Conservation (phyloP, 768 basidiomycete genomes). For the Flagelloscypha sp. region DNA sequence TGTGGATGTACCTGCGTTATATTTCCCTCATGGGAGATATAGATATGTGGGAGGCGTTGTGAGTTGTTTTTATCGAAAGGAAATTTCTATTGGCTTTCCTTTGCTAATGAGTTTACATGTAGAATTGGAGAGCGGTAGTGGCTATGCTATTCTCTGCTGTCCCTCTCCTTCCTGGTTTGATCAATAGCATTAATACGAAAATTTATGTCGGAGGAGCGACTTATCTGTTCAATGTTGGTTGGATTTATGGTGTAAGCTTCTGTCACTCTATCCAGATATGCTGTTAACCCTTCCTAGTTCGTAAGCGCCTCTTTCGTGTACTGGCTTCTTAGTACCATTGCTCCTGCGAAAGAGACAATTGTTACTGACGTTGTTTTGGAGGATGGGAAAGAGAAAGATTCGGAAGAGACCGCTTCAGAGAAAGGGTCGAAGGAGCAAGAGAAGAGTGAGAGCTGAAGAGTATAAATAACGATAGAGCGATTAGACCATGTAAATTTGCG, state of each 20-base stretch:
- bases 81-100: background rate
- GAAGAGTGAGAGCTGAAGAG: too few species aligned
- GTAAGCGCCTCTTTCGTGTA: slow-evolving; percentile 27
- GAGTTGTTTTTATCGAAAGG: slow-evolving; percentile 19
- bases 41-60: slow-evolving; percentile 70
- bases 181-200: slow-evolving; percentile 59
- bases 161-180: slow-evolving; percentile 70
- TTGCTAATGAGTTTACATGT: background rate
- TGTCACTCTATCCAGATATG: background rate
- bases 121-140: slow-evolving; percentile 79
- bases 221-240: slow-evolving; percentile 62
- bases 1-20: slow-evolving; percentile 81
- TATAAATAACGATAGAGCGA: too few species aligned
- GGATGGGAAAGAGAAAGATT: slow-evolving; percentile 18
- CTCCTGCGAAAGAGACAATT: slow-evolving; percentile 36
- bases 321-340: slow-evolving; percentile 27
- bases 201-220: slow-evolving; percentile 52
- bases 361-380: slow-evolving; percentile 26
- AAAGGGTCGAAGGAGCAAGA: too few species aligned
- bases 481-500: too few species aligned
- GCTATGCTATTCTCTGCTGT: slow-evolving; percentile 62
- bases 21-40: slow-evolving; percentile 71
- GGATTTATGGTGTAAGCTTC: slow-evolving; percentile 61
- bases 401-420: too few species aligned
- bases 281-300: slow-evolving; percentile 22